phyloP scores from a whole-genome alignment of 1,284 basidiomycete species.

The Sphagnurus paluster region DNA sequence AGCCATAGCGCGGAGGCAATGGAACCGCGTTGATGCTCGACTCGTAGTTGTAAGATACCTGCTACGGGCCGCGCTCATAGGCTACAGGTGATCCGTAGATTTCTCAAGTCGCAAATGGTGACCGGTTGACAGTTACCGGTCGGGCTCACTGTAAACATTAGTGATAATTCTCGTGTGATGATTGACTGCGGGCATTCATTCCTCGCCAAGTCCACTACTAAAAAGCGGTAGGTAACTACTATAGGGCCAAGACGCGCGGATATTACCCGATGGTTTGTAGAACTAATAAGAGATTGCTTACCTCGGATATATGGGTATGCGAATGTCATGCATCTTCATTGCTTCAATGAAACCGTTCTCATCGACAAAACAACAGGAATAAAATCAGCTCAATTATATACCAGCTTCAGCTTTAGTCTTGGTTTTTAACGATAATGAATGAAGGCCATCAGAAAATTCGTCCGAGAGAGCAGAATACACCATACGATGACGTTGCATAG shows the following conservation, averaged over 20 bases:
- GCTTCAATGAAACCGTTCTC: no score
- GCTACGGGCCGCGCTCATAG: no score
- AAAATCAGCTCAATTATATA: constrained; percentile 1
- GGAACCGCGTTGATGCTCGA: constrained; percentile 13
- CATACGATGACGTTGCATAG: constrained; percentile 78
- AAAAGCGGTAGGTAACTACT: no score
- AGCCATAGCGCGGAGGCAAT: constrained; percentile 14
- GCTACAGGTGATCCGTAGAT: constrained; percentile 17
- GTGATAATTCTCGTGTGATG: constrained; percentile 8
- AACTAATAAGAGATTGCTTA: no score
- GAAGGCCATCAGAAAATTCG: constrained; percentile 67
- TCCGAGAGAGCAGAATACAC: constrained; percentile 69
- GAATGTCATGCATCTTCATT: no score
- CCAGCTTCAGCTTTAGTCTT: constrained; percentile 59
- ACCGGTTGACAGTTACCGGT: constrained; percentile 14
- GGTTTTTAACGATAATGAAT: constrained; percentile 75
- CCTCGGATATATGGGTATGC: no score
- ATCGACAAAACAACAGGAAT: no score
- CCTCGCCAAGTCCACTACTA: no score
- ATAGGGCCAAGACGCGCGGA: no score
- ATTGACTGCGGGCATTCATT: constrained; percentile 4
- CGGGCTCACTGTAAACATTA: constrained; percentile 1
- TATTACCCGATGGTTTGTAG: no score
- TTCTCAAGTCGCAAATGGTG: no score
- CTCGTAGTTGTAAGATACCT: constrained; percentile 12